Base-by-base conservation (phyloP, 2,329 filamentous ascomycete species). In the Capronia epimyces region DNA sequence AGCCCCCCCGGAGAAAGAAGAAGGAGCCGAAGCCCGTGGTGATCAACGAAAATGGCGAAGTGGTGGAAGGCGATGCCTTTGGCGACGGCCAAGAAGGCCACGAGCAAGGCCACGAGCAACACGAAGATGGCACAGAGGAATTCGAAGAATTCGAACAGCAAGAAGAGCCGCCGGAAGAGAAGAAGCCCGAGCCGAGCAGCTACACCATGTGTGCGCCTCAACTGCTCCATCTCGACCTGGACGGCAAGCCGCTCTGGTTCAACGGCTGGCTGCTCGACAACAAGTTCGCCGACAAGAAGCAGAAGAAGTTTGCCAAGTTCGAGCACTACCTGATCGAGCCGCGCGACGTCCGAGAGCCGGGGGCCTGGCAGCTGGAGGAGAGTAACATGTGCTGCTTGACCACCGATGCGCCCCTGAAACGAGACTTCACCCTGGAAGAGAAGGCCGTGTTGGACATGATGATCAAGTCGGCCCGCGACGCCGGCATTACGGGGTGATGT, bases 171-270 rank as follows among this genome's bases (percentile, higher is more conserved):
- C 4, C 7, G 6, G 13, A 22, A 25, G 13, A 24, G 2, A 42
- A 42, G 21, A 25, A 24, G 16, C 25, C 27, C 15, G 50, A 55
- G 15, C 54, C 41, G 1, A 48, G 50, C 1, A 66, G 63, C 16
- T 64, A 65, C 48, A 69, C 65, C 2, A 69, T 75, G 43, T 74
- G 71, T 58, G 66, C 69, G 0, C 71, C 72, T 1, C 73, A 75
- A 54, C 66, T 75, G 3, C 64, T 75, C 2, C 72, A 75, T 55
- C 64, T 75, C 7, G 70, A 71, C 46, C 41, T 62, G 6, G 63
- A 67, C 10, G 69, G 67, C 20, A 67, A 60, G 46, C 72, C 72
- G 1, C 62, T 75, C 1, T 74, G 72, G 72, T 75, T 74, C 64
- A 75, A 74, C 54, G 72, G 72, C 44, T 74, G 72, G 68, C 56